phyloP scores from a whole-genome alignment of 257 asterid genomes.

The Verbascum thapsus region DNA sequence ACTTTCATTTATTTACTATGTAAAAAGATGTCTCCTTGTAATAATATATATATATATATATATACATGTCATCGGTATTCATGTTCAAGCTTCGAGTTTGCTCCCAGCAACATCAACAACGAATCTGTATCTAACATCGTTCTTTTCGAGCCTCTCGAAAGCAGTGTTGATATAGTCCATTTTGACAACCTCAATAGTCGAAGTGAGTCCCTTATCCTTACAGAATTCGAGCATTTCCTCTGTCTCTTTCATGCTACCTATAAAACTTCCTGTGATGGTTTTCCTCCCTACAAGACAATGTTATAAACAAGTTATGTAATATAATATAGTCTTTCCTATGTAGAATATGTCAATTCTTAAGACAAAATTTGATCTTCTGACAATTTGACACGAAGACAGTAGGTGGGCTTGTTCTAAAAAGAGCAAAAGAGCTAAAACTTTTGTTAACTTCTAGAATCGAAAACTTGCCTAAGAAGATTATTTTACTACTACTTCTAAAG shows the following conservation, averaged over 20 bases:
- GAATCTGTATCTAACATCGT: constrained; percentile 86
- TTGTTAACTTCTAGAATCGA: neutral
- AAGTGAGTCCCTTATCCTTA: constrained; percentile 68
- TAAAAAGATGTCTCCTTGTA: neutral
- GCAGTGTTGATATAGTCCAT: constrained; percentile 90
- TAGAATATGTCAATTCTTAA: too few relatives aligned
- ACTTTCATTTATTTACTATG: neutral
- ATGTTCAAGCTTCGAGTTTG: constrained; percentile 51
- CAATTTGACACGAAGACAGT: neutral
- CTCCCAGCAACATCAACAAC: constrained; percentile 92
- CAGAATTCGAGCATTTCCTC: constrained; percentile 90
- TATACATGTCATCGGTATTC: too few relatives aligned
- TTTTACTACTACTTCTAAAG: neutral
- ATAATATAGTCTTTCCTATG: neutral
- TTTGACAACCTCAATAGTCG: constrained; percentile 79
- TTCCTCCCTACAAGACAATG: constrained; percentile 62
- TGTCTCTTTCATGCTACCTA: constrained; percentile 88
- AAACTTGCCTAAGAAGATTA: neutral
- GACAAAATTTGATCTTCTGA: neutral
- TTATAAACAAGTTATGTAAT: neutral
- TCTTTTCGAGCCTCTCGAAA: constrained; percentile 83
- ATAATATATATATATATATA: too few relatives aligned
- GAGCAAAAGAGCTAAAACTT: neutral
- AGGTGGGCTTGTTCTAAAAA: constrained; percentile 8
- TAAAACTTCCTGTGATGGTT: constrained; percentile 77